These are phyloP conservation scores for Tetraselmis striata DNA, from an alignment of 139 green algal species.

Conservation along the genomic window DNA sequence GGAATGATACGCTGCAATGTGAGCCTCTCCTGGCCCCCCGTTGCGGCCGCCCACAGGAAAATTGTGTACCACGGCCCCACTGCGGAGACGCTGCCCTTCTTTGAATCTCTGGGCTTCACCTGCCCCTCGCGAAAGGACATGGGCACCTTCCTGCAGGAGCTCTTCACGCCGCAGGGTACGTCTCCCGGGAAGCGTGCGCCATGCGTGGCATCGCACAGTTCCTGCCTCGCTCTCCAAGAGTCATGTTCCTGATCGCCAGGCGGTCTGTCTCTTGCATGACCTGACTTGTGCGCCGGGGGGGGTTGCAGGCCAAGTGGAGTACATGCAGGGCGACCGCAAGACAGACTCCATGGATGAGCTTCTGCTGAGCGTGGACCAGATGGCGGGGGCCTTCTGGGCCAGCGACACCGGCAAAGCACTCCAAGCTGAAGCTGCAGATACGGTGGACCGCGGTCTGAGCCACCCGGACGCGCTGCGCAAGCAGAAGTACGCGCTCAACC, in stretches of 20 bases:
- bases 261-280: too few relatives aligned
- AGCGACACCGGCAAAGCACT: background rate
- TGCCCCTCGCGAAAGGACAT: background rate
- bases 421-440: background rate
- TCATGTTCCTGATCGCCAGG: too few relatives aligned
- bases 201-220: too few relatives aligned
- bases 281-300: too few relatives aligned
- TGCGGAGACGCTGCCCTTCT: background rate
- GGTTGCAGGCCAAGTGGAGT: background rate
- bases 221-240: too few relatives aligned
- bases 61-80: slow-evolving; percentile 4
- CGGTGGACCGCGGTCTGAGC: background rate
- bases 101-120: background rate
- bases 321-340: background rate
- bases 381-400: background rate
- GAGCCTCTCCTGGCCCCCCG: too few relatives aligned
- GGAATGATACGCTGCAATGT: too few relatives aligned
- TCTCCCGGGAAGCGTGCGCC: too few relatives aligned
- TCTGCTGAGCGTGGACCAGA: background rate
- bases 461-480: background rate
- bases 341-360: background rate
- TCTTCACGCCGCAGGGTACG: background rate
- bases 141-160: slow-evolving; percentile 2
- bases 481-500: background rate
- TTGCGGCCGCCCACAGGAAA: background rate